phyloP scores from a whole-genome alignment of 148 eudicot species.

The Rhododendron kiyosumense region DNA sequence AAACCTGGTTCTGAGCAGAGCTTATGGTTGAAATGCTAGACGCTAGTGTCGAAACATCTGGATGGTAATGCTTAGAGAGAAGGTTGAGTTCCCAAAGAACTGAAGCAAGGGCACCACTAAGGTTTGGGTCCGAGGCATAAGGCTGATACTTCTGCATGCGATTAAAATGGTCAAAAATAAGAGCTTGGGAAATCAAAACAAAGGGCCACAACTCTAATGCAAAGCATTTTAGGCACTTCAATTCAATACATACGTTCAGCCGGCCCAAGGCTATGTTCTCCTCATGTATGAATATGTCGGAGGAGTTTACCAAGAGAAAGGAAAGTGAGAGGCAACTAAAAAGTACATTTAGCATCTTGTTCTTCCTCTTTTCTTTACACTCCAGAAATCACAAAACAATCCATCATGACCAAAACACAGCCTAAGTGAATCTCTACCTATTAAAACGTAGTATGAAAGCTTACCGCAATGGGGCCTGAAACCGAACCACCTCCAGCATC shows the following conservation, averaged over 20 bases:
- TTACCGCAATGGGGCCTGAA: constrained; percentile 80
- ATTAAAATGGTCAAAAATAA: background rate
- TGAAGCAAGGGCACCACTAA: constrained; percentile 89
- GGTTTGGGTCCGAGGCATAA: constrained; percentile 74
- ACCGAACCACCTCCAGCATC: constrained; percentile 97
- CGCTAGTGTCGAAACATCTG: constrained; percentile 65
- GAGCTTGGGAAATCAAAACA: background rate
- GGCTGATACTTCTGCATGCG: constrained; percentile 79
- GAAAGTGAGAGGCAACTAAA: background rate
- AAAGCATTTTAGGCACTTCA: background rate
- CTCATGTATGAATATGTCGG: background rate
- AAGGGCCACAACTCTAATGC: background rate
- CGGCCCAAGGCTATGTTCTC: background rate
- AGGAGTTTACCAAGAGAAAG: background rate
- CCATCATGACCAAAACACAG: background rate
- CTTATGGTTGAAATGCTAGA: constrained; percentile 56
- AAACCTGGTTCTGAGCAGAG: constrained; percentile 49
- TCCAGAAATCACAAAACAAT: background rate
- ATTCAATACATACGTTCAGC: background rate
- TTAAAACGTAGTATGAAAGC: background rate
- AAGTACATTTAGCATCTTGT: background rate
- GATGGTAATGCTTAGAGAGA: constrained; percentile 75
- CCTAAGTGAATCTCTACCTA: background rate
- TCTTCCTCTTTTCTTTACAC: background rate
- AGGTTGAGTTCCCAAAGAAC: constrained; percentile 96